Percentiles rank a stretch among this genome's conserved stretches.
Evolutionary conservation across 1,284 basidiomycete species (phyloP).

Genomic region (Coniophora puteana): DNA sequence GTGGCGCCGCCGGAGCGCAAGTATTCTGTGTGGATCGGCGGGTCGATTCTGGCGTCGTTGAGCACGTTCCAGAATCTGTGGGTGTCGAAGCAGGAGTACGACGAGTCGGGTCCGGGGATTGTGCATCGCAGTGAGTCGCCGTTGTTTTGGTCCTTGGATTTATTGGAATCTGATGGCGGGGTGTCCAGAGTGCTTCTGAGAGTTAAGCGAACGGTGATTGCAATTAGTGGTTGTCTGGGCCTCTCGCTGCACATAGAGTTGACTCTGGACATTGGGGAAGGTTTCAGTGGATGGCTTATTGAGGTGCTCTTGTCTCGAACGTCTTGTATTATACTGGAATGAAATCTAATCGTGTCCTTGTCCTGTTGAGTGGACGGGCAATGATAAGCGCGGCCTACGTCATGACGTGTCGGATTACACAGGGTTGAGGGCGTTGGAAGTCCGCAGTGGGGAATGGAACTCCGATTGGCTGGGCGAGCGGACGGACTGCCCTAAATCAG

Average conservation of each 20-base stretch:
- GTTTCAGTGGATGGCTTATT: no score
- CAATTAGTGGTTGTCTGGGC: neutral
- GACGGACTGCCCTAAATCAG: no score
- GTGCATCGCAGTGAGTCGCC: slow-evolving; percentile 46
- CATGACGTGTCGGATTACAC: no score
- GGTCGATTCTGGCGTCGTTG: slow-evolving; percentile 76
- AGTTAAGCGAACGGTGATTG: neutral
- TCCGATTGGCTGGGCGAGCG: no score
- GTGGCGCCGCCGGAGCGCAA: slow-evolving; percentile 69
- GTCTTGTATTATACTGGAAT: no score
- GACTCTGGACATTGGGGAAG: no score
- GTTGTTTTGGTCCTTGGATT: neutral
- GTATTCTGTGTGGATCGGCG: slow-evolving; percentile 83
- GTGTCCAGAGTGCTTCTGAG: slow-evolving; percentile 5
- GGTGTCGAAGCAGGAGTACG: slow-evolving; percentile 69
- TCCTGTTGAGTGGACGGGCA: no score
- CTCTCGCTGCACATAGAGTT: neutral
- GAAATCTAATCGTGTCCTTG: no score
- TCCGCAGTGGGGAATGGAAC: no score
- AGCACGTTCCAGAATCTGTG: slow-evolving; percentile 76
- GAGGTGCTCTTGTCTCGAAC: no score
- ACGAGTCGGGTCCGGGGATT: slow-evolving; percentile 58
- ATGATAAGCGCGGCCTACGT: no score
- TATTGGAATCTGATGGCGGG: neutral
- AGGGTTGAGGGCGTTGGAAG: no score